Evolutionary conservation across 129 eudicot genomes (phyloP).

Genomic region (Dittrichia graveolens): DNA sequence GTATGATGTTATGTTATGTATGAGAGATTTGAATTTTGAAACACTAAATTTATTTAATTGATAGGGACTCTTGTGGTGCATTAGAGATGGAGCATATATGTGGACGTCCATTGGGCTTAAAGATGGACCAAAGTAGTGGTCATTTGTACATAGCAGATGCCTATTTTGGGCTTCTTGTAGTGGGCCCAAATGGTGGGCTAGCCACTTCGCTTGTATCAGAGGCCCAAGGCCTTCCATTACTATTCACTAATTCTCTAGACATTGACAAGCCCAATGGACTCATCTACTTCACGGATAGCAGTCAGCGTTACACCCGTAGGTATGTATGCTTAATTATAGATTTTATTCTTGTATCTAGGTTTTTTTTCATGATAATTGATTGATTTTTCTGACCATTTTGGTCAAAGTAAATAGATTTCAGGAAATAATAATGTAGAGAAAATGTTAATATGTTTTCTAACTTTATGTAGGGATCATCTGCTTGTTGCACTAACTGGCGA

Average conservation of each 20-base stretch:
- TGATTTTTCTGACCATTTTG: too few species aligned
- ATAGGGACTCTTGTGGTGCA: slow-evolving; percentile 55
- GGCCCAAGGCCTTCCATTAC: slow-evolving; percentile 49
- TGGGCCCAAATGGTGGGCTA: slow-evolving; percentile 78
- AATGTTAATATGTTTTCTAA: too few species aligned
- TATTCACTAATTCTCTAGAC: slow-evolving; percentile 75
- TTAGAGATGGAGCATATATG: slow-evolving; percentile 65
- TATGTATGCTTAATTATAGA: slow-evolving; percentile 16
- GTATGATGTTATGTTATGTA: not conserved
- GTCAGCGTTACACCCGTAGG: slow-evolving; percentile 72
- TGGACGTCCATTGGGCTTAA: slow-evolving; percentile 88
- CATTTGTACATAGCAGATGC: slow-evolving; percentile 87
- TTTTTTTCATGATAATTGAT: not conserved
- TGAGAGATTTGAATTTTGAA: not conserved
- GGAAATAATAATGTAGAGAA: too few species aligned
- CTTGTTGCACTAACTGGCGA: slow-evolving; percentile 48
- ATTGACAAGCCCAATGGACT: slow-evolving; percentile 50
- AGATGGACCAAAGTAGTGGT: slow-evolving; percentile 54
- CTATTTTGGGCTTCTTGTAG: slow-evolving; percentile 76
- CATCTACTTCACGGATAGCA: slow-evolving; percentile 80
- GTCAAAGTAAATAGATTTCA: too few species aligned
- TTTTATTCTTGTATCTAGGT: not conserved
- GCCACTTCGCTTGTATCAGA: slow-evolving; percentile 54
- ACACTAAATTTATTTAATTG: not conserved
- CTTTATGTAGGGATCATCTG: slow-evolving; percentile 42